Evolutionary conservation across 768 basidiomycete species (phyloP), one percentile per base, ranked within the genome.

Genomic region (Pisolithus tinctorius): DNA sequence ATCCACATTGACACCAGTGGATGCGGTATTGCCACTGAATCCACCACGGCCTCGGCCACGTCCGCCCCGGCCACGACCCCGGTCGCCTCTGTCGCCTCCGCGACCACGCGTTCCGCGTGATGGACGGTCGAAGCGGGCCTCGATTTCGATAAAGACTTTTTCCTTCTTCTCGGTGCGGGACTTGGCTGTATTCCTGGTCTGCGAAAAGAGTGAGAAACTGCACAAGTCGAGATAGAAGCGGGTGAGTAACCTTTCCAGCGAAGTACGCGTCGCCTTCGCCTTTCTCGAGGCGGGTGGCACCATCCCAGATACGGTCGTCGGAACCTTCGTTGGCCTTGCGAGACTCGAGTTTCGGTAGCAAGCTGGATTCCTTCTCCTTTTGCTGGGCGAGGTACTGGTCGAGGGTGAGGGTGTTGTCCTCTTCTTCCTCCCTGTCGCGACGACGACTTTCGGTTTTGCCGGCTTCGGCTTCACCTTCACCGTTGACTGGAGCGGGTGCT

Each of bases 351-450:
- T 93, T 90, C 63, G 87, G 88, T 43, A 92, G 68, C 61, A 69
- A 63, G 42, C 75, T 56, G 25, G 61, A 63, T 1, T 79, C 78
- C 63, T 76, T 78, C 56, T 84, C 83, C 67, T 80, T 83, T 68
- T 86, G 75, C 71, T 91, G 83, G 59, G 91, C 87, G 54, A 88
- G 76, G 74, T 93, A 98, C 67, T 97, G 86, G 47, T 96, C 94
- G 64, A 93, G 79, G 39, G 94, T 94, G 63, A 96, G 80, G 41
- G 90, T 93, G 71, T 93, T 90, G 70, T 94, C 92, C 67, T 93
- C 89, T 64, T 93, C 91, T 59, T 93, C 92, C 63, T 88, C 84
- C 16, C 76, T 77, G 54, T 68, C 59, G 64, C 71, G 71, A 5
- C 67, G 55, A 43, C 69, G 74, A 40, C 55, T 60, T 34, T 61